These are phyloP conservation scores for Plasmopara muralis DNA, from an alignment of 352 stramenopile species.

Conservation along the genomic window DNA sequence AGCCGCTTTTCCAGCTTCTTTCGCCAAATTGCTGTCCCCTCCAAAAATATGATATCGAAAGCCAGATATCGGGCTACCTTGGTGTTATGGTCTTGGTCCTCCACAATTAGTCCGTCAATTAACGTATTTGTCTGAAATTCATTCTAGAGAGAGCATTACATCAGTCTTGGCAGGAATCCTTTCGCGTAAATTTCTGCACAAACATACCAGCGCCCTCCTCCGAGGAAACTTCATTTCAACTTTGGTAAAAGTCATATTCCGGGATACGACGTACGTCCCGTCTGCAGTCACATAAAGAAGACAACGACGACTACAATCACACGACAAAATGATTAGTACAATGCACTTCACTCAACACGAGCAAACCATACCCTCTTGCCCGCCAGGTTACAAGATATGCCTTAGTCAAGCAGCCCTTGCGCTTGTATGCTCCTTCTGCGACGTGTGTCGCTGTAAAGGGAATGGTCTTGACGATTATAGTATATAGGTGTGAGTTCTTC, in stretches of 20 bases:
- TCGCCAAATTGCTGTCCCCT: slow-evolving; percentile 74
- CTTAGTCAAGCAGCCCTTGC: slow-evolving; percentile 68
- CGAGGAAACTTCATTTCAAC: slow-evolving; percentile 86
- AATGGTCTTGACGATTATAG: slow-evolving; percentile 45
- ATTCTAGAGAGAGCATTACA: slow-evolving; percentile 23
- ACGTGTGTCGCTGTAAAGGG: slow-evolving; percentile 81
- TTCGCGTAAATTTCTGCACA: neutral
- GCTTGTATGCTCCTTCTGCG: slow-evolving; percentile 58
- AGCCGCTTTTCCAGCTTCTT: slow-evolving; percentile 85
- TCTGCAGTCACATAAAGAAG: slow-evolving; percentile 64
- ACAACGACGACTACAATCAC: slow-evolving; percentile 51
- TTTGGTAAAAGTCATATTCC: slow-evolving; percentile 79
- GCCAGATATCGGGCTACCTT: slow-evolving; percentile 74
- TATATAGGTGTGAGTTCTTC: slow-evolving; percentile 2
- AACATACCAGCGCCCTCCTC: slow-evolving; percentile 49
- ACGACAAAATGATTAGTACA: slow-evolving; percentile 4
- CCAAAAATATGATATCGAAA: slow-evolving; percentile 80
- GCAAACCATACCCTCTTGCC: slow-evolving; percentile 54
- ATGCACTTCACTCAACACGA: neutral
- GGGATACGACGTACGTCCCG: slow-evolving; percentile 74
- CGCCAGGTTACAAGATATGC: slow-evolving; percentile 82
- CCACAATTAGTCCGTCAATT: slow-evolving; percentile 81
- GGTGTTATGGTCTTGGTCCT: slow-evolving; percentile 71
- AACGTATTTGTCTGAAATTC: slow-evolving; percentile 74
- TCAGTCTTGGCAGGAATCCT: neutral